phyloP scores from a whole-genome alignment of 352 stramenopile genomes.

The Peronospora destructor region DNA sequence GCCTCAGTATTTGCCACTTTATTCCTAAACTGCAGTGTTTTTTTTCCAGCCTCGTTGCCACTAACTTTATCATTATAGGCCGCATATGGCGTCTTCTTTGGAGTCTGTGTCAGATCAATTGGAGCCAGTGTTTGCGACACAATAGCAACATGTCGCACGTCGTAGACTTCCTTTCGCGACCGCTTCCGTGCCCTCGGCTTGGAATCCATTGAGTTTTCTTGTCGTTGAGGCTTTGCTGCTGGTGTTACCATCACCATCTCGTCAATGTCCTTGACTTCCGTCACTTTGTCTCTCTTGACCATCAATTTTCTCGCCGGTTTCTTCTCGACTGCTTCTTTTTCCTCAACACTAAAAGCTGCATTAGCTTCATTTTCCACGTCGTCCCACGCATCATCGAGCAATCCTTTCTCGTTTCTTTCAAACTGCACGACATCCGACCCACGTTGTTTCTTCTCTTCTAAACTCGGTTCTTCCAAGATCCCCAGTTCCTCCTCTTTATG shows the following conservation, averaged over 20 bases:
- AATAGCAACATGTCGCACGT: conserved; percentile 13
- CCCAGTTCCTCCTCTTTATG: conserved; percentile 29
- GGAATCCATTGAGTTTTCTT: conserved; percentile 10
- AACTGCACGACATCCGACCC: conserved; percentile 11
- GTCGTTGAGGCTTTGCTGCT: conserved; percentile 8
- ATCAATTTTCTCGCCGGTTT: conserved; percentile 11
- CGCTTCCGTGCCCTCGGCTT: conserved; percentile 10
- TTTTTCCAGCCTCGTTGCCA: conserved; percentile 4
- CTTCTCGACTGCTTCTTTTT: conserved; percentile 10
- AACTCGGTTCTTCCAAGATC: conserved; percentile 27
- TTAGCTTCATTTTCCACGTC: conserved; percentile 14
- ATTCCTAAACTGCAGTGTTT: conserved; percentile 7
- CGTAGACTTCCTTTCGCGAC: conserved; percentile 12
- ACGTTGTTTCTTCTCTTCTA: conserved; percentile 31
- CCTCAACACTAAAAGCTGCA: conserved; percentile 4
- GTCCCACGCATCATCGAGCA: conserved; percentile 20
- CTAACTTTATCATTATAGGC: conserved; percentile 3
- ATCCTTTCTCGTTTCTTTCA: conserved; percentile 7
- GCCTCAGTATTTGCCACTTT: conserved; percentile 10
- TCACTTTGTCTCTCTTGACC: background rate
- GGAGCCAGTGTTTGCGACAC: conserved; percentile 21
- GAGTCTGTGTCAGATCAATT: conserved; percentile 28
- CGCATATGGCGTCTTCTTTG: conserved; percentile 15
- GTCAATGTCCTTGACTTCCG: conserved; percentile 10
- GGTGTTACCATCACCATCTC: conserved; percentile 11